Base-by-base conservation (phyloP, 768 basidiomycete species). In the Pholiota molesta region DNA sequence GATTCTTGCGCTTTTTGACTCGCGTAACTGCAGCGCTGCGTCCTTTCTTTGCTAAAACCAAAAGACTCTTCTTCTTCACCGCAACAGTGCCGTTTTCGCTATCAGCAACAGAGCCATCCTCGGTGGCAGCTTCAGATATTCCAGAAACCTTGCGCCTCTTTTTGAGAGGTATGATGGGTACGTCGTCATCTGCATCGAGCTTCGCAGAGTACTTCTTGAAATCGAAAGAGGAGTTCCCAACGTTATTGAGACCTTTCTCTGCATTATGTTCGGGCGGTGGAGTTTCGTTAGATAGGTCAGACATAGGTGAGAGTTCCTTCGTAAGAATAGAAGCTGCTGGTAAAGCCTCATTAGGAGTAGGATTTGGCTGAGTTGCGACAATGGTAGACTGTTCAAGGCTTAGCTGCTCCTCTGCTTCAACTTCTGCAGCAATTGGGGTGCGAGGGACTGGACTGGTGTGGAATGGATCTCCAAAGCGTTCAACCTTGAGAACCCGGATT, bases 1-100 rank as follows among this genome's bases (percentile, higher is more conserved):
- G 58, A 13, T 62, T 55, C 58, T 78, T 78, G 11, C 75, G 63
- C 55, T 74, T 78, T 65, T 70, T 76, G 4, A 78, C 68, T 47
- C 72, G 64, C 11, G 77, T 78, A 21, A 66, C 52, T n/a, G 77
- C 75, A 26, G 54, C 66, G 37, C 72, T 77, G 40, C 65, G 26
- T 29, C 59, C 60, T 57, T 66, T 66, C 57, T 62, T 60, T 14
- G 56, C 51, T 17, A 59, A 2, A 1, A 39, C 52, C 17, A 58
- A 33, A 5, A 68, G 60, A 23, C 61, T 42, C 26, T 62, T 66
- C 52, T 62, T 67, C 35, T 26, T 33, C 11, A 53, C 19, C n/a
- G 17, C 49, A 2, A 44, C 21, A 11, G 57, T 8, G 6, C 47
- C n/a, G 26, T 52, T 56, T n/a, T 35, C 47, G 31, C 39, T 42